phyloP scores from a whole-genome alignment of 2,329 filamentous ascomycete genomes.

The Fonsecaea pedrosoi region DNA sequence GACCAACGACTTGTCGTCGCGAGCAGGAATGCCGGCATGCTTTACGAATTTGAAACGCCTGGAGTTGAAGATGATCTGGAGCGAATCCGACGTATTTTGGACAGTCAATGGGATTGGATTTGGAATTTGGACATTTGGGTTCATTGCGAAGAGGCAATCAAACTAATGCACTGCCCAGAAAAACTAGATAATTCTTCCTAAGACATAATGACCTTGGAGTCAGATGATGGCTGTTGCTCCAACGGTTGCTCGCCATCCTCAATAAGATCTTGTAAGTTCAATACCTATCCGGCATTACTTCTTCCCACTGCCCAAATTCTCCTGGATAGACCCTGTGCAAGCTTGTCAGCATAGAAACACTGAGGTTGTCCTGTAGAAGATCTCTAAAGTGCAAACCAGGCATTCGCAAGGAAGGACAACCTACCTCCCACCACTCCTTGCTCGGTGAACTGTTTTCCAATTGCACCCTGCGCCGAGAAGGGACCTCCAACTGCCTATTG shows the following conservation, averaged over 20 bases:
- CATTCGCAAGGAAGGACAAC: conserved; percentile 8
- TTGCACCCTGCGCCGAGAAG: conserved; percentile 45
- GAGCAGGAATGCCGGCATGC: conserved; percentile 7
- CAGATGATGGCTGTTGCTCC: not conserved
- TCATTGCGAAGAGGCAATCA: conserved; percentile 16
- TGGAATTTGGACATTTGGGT: conserved; percentile 17
- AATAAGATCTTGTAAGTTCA: not conserved
- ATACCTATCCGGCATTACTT: not conserved
- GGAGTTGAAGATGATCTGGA: conserved; percentile 8
- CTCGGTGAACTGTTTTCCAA: conserved; percentile 50
- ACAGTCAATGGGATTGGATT: conserved; percentile 16
- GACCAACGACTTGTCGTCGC: conserved; percentile 8
- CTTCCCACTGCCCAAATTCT: conserved; percentile 17
- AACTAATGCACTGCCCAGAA: conserved; percentile 7
- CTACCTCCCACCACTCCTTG: conserved; percentile 48
- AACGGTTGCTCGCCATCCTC: not conserved
- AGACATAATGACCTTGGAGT: not conserved
- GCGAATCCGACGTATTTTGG: not conserved
- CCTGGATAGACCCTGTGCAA: not conserved
- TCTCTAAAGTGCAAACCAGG: not conserved
- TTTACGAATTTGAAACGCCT: conserved; percentile 15
- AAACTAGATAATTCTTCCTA: not conserved
- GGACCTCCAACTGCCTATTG: conserved; percentile 46
- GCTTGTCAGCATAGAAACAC: not conserved
- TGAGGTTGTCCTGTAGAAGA: not conserved